Percentiles rank a stretch among this genome's conserved stretches.
Evolutionary conservation across 495 filamentous ascomycete genomes (phyloP).

Genomic region (Lichina pygmaea): DNA sequence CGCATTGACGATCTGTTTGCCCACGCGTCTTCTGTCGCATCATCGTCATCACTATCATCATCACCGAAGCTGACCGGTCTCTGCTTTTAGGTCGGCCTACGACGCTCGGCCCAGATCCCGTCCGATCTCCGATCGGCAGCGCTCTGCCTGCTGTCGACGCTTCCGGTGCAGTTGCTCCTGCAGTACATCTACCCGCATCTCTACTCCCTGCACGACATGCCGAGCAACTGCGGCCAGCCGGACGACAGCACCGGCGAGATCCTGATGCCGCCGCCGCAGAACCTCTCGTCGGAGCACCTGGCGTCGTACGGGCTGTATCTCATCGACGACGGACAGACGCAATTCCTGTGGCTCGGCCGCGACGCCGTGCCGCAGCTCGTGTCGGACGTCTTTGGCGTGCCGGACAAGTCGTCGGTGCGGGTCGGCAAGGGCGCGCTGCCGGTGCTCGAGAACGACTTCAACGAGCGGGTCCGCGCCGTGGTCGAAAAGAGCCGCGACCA

Average conservation of each 20-base stretch:
- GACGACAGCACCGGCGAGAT: slow-evolving; percentile 71
- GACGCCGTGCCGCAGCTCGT: slow-evolving; percentile 80
- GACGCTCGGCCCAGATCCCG: slow-evolving; percentile 88
- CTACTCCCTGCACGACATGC: slow-evolving; percentile 94
- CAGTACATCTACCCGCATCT: slow-evolving; percentile 92
- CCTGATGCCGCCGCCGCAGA: slow-evolving; percentile 55
- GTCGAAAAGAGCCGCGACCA: slow-evolving; percentile 80
- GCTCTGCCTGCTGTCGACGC: slow-evolving; percentile 72
- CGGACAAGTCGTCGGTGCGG: slow-evolving; percentile 53
- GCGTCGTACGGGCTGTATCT: slow-evolving; percentile 91
- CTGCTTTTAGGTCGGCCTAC: slow-evolving; percentile 43
- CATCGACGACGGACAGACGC: slow-evolving; percentile 89
- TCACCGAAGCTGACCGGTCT: slow-evolving; percentile 7
- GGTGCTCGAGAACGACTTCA: slow-evolving; percentile 84
- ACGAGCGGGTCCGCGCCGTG: slow-evolving; percentile 70
- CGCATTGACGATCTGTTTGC: background rate
- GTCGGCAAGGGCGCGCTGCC: slow-evolving; percentile 76
- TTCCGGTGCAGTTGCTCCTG: slow-evolving; percentile 73
- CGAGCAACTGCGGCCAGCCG: slow-evolving; percentile 69
- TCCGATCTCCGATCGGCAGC: slow-evolving; percentile 87
- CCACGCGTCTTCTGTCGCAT: background rate
- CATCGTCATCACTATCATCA: background rate
- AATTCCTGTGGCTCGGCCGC: slow-evolving; percentile 91
- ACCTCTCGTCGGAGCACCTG: slow-evolving; percentile 65
- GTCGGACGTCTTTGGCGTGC: slow-evolving; percentile 65